phyloP scores from a whole-genome alignment of 139 green algal genomes.

The Picochlorum costavermella region DNA sequence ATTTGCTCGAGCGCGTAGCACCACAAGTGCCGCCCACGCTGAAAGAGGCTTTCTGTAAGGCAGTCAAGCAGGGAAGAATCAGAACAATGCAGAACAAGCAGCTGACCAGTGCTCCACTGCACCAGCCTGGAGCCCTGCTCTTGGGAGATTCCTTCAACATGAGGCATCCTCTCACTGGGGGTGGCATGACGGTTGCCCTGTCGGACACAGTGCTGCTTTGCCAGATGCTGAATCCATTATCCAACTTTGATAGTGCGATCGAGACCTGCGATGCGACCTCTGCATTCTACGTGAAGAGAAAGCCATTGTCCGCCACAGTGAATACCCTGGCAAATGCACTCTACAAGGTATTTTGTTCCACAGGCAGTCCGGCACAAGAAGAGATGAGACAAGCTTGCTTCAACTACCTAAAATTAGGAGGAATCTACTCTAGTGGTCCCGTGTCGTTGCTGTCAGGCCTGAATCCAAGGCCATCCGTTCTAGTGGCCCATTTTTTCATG shows the following conservation, averaged over 20 bases:
- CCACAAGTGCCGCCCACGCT: constrained; percentile 63
- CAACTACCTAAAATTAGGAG: constrained; percentile 88
- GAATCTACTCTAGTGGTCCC: constrained; percentile 67
- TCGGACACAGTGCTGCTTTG: constrained; percentile 75
- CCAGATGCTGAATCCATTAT: constrained; percentile 68
- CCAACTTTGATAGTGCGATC: constrained; percentile 59
- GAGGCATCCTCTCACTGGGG: constrained; percentile 88
- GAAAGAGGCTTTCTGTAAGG: constrained; percentile 57
- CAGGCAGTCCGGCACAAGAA: constrained; percentile 67
- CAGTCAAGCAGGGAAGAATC: constrained; percentile 53
- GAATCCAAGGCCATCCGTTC: constrained; percentile 73
- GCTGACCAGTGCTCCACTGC: constrained; percentile 51
- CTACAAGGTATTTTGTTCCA: constrained; percentile 89
- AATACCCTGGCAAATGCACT: constrained; percentile 97
- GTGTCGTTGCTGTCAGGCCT: constrained; percentile 84
- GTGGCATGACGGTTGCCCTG: constrained; percentile 86
- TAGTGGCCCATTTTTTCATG: constrained; percentile 96
- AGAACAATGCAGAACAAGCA: constrained; percentile 74
- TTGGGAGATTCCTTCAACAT: constrained; percentile 99
- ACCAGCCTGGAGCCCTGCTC: constrained; percentile 77
- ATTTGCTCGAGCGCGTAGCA: constrained; percentile 47
- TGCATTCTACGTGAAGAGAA: constrained; percentile 78
- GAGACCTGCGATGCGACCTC: constrained; percentile 53
- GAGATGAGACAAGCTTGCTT: constrained; percentile 97
- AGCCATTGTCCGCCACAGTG: constrained; percentile 91